A percentile compares a stretch with the other conserved stretches of the same genome.
These are phyloP conservation scores for Malus sieversii DNA, from an alignment of 306 rosid species.

Conservation along the genomic window DNA sequence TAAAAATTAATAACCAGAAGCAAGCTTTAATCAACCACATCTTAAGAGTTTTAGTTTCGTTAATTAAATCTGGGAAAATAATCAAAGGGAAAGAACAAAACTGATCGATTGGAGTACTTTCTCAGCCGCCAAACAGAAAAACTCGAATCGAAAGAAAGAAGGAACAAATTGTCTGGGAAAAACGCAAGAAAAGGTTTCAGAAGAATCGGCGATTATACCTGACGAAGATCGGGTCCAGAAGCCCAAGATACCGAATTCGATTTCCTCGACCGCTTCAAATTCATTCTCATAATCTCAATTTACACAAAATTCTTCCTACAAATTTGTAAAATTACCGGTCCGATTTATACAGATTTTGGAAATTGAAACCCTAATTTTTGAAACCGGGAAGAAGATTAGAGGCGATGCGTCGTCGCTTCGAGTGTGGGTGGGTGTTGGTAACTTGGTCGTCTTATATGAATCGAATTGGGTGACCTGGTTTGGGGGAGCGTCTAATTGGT, in stretches of 20 bases:
- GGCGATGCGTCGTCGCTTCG: neutral
- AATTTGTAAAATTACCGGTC: neutral
- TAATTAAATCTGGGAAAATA: neutral
- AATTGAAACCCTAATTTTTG: neutral
- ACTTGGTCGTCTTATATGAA: neutral
- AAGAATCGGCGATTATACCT: slow-evolving; percentile 54
- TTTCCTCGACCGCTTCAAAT: slow-evolving; percentile 72
- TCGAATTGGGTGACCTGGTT: neutral
- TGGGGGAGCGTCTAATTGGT: neutral
- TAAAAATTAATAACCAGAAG: neutral
- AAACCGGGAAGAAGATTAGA: neutral
- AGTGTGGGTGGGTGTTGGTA: neutral
- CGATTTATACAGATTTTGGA: neutral
- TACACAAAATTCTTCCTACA: neutral
- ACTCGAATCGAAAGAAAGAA: neutral
- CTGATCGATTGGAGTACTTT: neutral
- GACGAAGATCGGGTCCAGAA: slow-evolving; percentile 54
- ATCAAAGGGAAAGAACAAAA: neutral
- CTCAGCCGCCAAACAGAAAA: neutral
- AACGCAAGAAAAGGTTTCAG: neutral
- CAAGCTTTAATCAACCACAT: neutral
- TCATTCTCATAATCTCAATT: slow-evolving; percentile 25
- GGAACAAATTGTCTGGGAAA: neutral
- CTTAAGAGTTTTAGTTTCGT: neutral
- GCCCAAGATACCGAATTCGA: slow-evolving; percentile 66